Conservation (phyloP, 805 yeast species). For the Nakazawaea laoshanensis region DNA sequence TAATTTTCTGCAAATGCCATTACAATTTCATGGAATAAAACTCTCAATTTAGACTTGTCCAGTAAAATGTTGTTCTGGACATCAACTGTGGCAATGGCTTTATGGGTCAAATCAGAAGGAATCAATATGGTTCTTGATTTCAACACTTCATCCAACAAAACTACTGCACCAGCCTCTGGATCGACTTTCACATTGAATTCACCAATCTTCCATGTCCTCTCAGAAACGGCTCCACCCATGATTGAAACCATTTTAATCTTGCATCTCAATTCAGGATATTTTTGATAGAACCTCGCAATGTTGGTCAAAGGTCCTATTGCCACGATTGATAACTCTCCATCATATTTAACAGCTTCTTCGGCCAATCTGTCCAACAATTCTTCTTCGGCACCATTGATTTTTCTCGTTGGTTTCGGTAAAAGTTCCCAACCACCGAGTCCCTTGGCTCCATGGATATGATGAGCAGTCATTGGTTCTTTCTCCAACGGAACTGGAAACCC, state of each 20-base stretch:
- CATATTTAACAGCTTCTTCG: constrained; percentile 31
- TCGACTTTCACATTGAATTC: constrained; percentile 75
- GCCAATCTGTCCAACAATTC: constrained; percentile 16
- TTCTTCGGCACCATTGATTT: constrained; percentile 11
- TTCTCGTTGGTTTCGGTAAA: constrained; percentile 38
- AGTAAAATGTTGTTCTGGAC: constrained; percentile 29
- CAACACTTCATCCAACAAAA: constrained; percentile 39
- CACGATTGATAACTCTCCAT: constrained; percentile 47
- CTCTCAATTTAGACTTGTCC: constrained; percentile 37
- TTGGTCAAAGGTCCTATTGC: constrained; percentile 80
- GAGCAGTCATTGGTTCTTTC: constrained; percentile 41
- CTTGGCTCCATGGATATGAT: constrained; percentile 60
- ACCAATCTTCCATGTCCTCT: constrained; percentile 23
- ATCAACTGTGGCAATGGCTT: constrained; percentile 42
- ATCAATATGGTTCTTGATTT: constrained; percentile 40
- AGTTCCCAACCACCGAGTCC: constrained; percentile 70
- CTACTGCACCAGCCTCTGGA: constrained; percentile 60
- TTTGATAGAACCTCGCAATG: constrained; percentile 44
- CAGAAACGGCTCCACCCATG: constrained; percentile 64
- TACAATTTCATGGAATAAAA: constrained; percentile 43
- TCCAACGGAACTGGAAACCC: constrained; percentile 56
- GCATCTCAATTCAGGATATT: constrained; percentile 43
- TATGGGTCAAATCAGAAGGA: constrained; percentile 67
- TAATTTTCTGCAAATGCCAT: constrained; percentile 38
- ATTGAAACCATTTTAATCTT: constrained; percentile 48